A percentile compares a stretch with the other conserved stretches of the same genome.
Evolutionary conservation across 2,329 filamentous ascomycete genomes (phyloP).

Genomic region (Colletotrichum sp.): DNA sequence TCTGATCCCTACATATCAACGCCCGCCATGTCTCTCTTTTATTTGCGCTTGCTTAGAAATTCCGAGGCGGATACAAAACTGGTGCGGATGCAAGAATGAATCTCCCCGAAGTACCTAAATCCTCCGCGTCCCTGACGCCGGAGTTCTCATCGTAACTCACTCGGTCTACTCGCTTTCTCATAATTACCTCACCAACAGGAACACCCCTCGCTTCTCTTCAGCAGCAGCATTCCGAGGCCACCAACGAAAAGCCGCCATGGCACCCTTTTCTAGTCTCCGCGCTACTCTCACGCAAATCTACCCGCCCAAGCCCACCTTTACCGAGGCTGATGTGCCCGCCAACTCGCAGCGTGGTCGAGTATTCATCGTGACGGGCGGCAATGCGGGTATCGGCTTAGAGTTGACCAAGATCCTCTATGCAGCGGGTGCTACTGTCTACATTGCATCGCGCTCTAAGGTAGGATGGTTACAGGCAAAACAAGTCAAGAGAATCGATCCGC

Average conservation of each 20-base stretch:
- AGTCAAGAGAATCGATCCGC: no score
- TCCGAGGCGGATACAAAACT: neutral
- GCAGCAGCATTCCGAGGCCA: conserved; percentile 9
- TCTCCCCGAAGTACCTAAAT: neutral
- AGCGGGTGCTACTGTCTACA: conserved; percentile 57
- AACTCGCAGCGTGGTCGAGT: conserved; percentile 31
- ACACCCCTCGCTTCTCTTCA: neutral
- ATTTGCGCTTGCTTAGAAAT: neutral
- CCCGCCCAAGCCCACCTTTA: conserved; percentile 30
- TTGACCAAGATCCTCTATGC: conserved; percentile 57
- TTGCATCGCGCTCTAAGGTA: conserved; percentile 48
- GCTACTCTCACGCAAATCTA: conserved; percentile 3
- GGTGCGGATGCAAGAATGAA: neutral
- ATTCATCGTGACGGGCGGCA: conserved; percentile 53
- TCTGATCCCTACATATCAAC: neutral
- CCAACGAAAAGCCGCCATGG: neutral
- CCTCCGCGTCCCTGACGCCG: neutral
- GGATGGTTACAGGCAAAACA: neutral
- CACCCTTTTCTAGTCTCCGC: neutral
- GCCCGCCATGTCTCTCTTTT: neutral
- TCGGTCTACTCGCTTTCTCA: neutral
- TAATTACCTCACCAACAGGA: neutral
- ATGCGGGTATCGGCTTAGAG: conserved; percentile 51
- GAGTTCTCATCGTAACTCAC: neutral
- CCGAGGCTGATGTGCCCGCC: conserved; percentile 27